Conservation (phyloP, 2,329 filamentous ascomycete species). For the Botrytis galanthina region DNA sequence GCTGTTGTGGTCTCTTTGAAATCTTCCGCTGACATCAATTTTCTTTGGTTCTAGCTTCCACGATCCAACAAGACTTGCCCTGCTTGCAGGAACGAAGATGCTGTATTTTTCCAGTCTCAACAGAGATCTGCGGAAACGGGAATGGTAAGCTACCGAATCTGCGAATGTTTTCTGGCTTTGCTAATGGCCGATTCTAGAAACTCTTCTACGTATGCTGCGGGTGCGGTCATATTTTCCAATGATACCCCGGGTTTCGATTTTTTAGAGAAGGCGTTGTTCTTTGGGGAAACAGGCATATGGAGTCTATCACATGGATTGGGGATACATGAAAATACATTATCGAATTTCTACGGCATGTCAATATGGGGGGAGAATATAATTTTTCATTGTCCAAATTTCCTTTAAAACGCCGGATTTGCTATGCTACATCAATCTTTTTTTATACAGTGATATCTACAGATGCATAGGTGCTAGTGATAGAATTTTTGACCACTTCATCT, state of each 20-base stretch:
- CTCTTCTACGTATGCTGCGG: constrained; percentile 91
- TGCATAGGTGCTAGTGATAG: constrained; percentile 88
- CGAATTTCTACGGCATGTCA: neutral
- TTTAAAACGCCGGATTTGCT: constrained; percentile 14
- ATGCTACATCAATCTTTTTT: constrained; percentile 5
- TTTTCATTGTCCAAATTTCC: constrained; percentile 13
- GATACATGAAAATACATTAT: neutral
- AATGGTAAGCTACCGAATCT: constrained; percentile 68
- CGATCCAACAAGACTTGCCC: constrained; percentile 84
- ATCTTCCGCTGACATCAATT: constrained; percentile 42
- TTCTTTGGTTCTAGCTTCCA: constrained; percentile 69
- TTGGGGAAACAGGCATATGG: constrained; percentile 15
- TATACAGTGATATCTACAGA: constrained; percentile 47
- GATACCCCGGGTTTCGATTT: constrained; percentile 26
- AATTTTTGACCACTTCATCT: constrained; percentile 98
- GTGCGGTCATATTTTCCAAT: constrained; percentile 84
- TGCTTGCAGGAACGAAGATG: constrained; percentile 79
- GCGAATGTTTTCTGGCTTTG: neutral
- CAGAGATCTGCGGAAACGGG: constrained; percentile 95
- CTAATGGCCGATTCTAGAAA: constrained; percentile 58
- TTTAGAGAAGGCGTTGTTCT: constrained; percentile 15
- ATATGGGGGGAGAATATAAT: constrained; percentile 3
- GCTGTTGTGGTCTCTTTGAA: constrained; percentile 19
- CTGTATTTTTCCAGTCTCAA: constrained; percentile 98
- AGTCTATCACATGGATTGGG: constrained; percentile 23